Percentiles rank a stretch among this genome's conserved stretches.
These are phyloP conservation scores for Ceratocystis variospora DNA, from an alignment of 2,329 filamentous ascomycete genomes.

Conservation along the genomic window DNA sequence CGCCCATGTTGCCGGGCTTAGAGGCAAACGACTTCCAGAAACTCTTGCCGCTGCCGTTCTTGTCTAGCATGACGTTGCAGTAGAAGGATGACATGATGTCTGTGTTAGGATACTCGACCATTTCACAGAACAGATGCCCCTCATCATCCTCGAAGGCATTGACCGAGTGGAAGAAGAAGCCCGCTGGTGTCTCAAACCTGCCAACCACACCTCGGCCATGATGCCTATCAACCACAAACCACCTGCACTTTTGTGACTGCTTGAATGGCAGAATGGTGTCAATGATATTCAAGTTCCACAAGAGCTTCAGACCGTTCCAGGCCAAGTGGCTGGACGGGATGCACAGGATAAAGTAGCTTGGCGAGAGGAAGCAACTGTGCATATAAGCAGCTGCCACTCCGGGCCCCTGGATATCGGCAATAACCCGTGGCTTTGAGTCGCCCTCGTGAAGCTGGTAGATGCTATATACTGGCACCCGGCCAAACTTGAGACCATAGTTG, in stretches of 20 bases:
- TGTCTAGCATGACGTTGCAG: constrained; percentile 51
- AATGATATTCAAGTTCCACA: constrained; percentile 52
- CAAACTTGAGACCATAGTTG: constrained; percentile 67
- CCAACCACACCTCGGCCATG: constrained; percentile 51
- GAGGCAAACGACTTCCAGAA: constrained; percentile 32
- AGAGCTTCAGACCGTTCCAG: constrained; percentile 43
- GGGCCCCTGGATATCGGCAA: constrained; percentile 48
- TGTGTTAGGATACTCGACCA: constrained; percentile 47
- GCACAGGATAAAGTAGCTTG: constrained; percentile 58
- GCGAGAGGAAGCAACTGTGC: constrained; percentile 67
- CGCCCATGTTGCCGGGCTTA: constrained; percentile 26
- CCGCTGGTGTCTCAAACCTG: constrained; percentile 51
- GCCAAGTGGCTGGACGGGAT: constrained; percentile 53
- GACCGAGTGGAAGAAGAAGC: constrained; percentile 68
- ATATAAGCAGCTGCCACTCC: constrained; percentile 52
- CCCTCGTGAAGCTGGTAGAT: constrained; percentile 51
- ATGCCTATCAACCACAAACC: constrained; percentile 61
- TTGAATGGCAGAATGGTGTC: constrained; percentile 56
- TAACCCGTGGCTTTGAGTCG: constrained; percentile 53
- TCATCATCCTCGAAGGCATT: constrained; percentile 57
- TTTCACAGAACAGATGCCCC: constrained; percentile 49
- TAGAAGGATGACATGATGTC: constrained; percentile 56
- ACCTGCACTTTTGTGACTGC: constrained; percentile 40
- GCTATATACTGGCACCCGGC: constrained; percentile 45
- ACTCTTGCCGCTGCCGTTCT: constrained; percentile 32